Conservation (phyloP, 768 basidiomycete species). For the Boletus rubescentipes region DNA sequence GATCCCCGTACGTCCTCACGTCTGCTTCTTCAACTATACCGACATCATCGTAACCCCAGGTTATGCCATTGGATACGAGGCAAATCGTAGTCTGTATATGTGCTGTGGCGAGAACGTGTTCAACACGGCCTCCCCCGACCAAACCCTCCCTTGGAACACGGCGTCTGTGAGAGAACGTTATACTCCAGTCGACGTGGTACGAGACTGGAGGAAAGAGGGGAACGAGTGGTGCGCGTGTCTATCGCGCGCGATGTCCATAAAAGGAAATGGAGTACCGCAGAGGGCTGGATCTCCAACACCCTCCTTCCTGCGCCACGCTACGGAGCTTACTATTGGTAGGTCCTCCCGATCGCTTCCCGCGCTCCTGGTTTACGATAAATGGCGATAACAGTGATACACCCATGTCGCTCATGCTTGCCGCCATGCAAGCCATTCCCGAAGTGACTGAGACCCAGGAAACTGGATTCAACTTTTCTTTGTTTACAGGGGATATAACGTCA, state of each 20-base stretch:
- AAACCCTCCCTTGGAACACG: conserved; percentile 25
- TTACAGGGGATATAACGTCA: conserved; percentile 72
- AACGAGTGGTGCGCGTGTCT: too few species aligned
- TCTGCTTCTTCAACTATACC: too few species aligned
- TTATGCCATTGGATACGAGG: conserved; percentile 65
- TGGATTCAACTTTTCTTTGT: conserved; percentile 65
- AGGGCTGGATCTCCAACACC: too few species aligned
- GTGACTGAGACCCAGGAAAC: conserved; percentile 57
- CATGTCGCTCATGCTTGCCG: conserved; percentile 52
- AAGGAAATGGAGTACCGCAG: too few species aligned
- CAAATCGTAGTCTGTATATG: conserved; percentile 61
- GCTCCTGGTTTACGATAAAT: not conserved
- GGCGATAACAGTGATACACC: conserved; percentile 52
- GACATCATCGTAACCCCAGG: conserved; percentile 36
- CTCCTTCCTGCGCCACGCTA: conserved; percentile 61
- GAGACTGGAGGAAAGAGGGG: too few species aligned
- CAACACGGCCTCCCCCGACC: conserved; percentile 49
- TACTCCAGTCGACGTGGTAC: too few species aligned
- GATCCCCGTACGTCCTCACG: conserved; percentile 42
- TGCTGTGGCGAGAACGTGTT: conserved; percentile 59
- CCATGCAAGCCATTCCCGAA: conserved; percentile 62
- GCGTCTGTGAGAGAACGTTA: too few species aligned
- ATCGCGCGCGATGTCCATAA: too few species aligned
- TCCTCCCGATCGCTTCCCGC: not conserved
- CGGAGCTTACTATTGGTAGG: conserved; percentile 39